Conservation (phyloP, 148 eudicot genomes). For the Chenopodium berlandieri region DNA sequence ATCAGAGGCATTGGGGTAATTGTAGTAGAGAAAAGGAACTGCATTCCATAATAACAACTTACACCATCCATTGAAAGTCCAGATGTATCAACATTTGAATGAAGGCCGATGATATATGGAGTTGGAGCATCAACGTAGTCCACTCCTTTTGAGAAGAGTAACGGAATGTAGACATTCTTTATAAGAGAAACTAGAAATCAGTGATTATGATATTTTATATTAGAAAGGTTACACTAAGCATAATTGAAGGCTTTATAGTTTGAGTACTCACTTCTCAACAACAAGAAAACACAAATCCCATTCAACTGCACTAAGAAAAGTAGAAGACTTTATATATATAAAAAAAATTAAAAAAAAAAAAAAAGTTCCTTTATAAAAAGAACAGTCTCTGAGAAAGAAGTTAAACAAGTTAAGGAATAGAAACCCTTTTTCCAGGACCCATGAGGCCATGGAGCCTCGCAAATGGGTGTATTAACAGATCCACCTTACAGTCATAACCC, state of each 20-base stretch:
- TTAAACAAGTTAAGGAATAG: too few species aligned
- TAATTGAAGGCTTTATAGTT: not conserved
- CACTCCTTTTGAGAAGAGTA: conserved; percentile 36
- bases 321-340: not conserved
- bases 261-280: not conserved
- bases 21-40: not conserved
- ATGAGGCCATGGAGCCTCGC: too few species aligned
- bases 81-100: conserved; percentile 32
- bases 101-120: conserved; percentile 33
- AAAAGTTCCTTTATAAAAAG: not conserved
- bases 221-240: not conserved
- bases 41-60: conserved; percentile 10
- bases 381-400: too few species aligned
- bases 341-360: too few species aligned
- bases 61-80: conserved; percentile 32
- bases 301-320: too few species aligned
- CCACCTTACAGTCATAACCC: too few species aligned
- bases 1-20: not conserved
- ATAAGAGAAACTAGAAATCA: not conserved
- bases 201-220: not conserved
- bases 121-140: conserved; percentile 36
- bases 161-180: conserved; percentile 31
- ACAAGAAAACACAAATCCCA: not conserved
- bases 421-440: too few species aligned
- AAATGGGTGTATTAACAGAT: too few species aligned